Percentiles rank a stretch among this genome's conserved stretches.
Conservation (phyloP, 2,329 filamentous ascomycete genomes). For the Paecilomyces niveus region DNA sequence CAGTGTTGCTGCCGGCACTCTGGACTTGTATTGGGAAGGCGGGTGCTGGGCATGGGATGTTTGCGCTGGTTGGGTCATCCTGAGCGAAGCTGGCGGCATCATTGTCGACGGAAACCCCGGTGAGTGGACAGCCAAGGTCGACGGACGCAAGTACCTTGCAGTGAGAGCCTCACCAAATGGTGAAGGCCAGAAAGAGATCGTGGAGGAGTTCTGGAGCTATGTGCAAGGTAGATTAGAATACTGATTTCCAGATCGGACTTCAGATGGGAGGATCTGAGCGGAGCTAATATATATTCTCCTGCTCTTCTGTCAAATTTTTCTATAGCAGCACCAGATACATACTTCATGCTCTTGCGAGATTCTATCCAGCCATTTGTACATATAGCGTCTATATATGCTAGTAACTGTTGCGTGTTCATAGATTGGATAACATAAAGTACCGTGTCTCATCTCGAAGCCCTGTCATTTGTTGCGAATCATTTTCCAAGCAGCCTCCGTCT, state of each 20-base stretch:
- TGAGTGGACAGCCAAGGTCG: conserved; percentile 49
- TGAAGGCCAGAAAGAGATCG: conserved; percentile 31
- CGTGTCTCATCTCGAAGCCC: not conserved
- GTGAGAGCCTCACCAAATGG: conserved; percentile 25
- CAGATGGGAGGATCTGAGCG: not conserved
- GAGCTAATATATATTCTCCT: not conserved
- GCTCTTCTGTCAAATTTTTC: not conserved
- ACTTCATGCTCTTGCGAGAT: no score
- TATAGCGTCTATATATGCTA: not conserved
- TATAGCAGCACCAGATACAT: no score
- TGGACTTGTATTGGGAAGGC: conserved; percentile 60
- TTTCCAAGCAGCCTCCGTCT: not conserved
- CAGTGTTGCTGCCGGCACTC: conserved; percentile 48
- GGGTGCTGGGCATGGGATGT: conserved; percentile 65
- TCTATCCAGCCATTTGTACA: no score
- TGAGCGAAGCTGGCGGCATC: conserved; percentile 54
- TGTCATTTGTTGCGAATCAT: not conserved
- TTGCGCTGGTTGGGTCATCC: conserved; percentile 55
- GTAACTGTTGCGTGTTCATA: no score
- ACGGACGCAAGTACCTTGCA: conserved; percentile 49
- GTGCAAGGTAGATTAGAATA: conserved; percentile 33
- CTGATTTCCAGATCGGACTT: conserved; percentile 6
- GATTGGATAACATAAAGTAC: not conserved
- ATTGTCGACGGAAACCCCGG: conserved; percentile 54
- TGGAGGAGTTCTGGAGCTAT: conserved; percentile 36